phyloP scores from a whole-genome alignment of 2,329 filamentous ascomycete genomes.

The Westerdykella aurantiaca region DNA sequence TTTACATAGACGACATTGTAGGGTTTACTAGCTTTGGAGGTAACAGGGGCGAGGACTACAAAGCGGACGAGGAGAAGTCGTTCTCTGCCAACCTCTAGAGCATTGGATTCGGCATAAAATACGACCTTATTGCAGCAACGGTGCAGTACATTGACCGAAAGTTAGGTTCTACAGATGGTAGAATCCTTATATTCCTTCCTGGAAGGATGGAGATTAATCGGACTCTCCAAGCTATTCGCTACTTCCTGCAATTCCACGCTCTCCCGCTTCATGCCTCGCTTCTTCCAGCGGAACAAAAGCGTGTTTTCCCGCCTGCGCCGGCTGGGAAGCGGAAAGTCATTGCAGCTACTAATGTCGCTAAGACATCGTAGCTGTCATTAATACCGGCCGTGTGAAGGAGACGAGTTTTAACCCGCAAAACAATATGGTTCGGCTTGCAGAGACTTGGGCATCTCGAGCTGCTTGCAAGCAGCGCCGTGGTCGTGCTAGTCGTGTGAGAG shows the following conservation, averaged over 20 bases:
- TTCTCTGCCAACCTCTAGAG: constrained; percentile 39
- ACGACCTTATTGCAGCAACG: constrained; percentile 74
- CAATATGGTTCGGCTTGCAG: constrained; percentile 90
- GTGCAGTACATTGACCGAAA: constrained; percentile 76
- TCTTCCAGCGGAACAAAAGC: constrained; percentile 78
- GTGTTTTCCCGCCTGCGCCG: constrained; percentile 74
- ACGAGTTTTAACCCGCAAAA: constrained; percentile 87
- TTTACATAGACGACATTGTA: constrained; percentile 86
- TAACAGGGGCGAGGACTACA: constrained; percentile 47
- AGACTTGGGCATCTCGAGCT: constrained; percentile 90
- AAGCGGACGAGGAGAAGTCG: constrained; percentile 45
- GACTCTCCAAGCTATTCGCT: constrained; percentile 62
- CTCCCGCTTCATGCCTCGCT: constrained; percentile 89
- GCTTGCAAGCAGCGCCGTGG: constrained; percentile 92
- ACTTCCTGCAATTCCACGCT: constrained; percentile 64
- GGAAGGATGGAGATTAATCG: constrained; percentile 88
- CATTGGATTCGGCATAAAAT: constrained; percentile 77
- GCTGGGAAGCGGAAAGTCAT: constrained; percentile 83
- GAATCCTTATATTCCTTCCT: constrained; percentile 91
- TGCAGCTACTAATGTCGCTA: constrained; percentile 92
- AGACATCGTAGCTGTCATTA: constrained; percentile 92
- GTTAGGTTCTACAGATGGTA: constrained; percentile 67
- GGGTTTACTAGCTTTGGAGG: constrained; percentile 65
- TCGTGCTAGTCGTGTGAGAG: constrained; percentile 85
- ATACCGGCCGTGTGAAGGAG: constrained; percentile 92